phyloP scores from a whole-genome alignment of 2,329 filamentous ascomycete species.

The Xylaria sp. region DNA sequence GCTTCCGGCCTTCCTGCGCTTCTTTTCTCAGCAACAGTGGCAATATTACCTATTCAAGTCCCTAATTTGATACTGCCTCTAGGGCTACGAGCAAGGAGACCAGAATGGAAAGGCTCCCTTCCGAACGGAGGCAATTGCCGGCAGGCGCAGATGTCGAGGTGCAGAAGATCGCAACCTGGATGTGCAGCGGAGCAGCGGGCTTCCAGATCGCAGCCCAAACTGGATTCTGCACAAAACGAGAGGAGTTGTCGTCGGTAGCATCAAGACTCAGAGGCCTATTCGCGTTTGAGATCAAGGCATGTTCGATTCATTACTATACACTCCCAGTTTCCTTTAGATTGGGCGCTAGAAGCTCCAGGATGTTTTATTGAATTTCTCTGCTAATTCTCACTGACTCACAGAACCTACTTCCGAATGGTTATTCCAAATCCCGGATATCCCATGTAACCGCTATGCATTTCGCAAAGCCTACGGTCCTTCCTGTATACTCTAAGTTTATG shows the following conservation, averaged over 20 bases:
- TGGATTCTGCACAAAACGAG: background rate
- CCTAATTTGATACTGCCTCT: background rate
- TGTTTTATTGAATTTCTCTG: background rate
- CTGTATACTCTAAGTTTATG: background rate
- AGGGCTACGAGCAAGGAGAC: too few species aligned
- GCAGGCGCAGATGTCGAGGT: background rate
- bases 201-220: background rate
- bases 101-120: background rate
- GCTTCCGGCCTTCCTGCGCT: background rate
- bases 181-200: background rate
- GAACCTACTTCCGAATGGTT: background rate
- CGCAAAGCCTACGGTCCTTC: background rate
- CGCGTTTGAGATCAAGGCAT: background rate
- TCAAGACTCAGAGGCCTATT: background rate
- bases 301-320: background rate
- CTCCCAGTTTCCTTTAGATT: too few species aligned
- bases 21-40: background rate
- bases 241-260: background rate
- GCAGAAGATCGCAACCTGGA: background rate
- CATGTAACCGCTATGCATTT: conserved; percentile 7
- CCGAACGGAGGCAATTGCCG: background rate
- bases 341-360: background rate
- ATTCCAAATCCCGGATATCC: background rate
- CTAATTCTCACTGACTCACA: background rate
- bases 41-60: background rate